phyloP scores from a whole-genome alignment of 805 yeast species.

The Kluyveromyces lactis region DNA sequence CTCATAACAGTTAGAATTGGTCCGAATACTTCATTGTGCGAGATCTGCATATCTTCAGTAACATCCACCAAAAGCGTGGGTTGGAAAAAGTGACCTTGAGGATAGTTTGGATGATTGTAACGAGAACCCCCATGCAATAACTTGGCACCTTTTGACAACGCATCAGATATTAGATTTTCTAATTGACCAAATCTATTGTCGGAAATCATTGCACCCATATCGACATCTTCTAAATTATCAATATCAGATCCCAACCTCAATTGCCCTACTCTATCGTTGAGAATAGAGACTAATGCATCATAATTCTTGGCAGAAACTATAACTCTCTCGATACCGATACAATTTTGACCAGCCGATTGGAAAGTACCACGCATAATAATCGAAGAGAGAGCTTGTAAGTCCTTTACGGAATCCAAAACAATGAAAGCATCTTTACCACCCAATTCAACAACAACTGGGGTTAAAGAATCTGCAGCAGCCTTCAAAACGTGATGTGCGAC shows the following conservation, averaged over 20 bases:
- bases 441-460: conserved; percentile 91
- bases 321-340: conserved; percentile 95
- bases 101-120: conserved; percentile 81
- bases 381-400: conserved; percentile 54
- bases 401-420: conserved; percentile 72
- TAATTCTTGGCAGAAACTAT: conserved; percentile 70
- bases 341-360: conserved; percentile 96
- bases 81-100: conserved; percentile 87
- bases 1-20: conserved; percentile 78
- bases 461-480: conserved; percentile 78
- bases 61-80: conserved; percentile 88
- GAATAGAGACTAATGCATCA: conserved; percentile 47
- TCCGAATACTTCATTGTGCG: conserved; percentile 89
- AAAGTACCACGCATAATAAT: conserved; percentile 90
- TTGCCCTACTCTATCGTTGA: conserved; percentile 48
- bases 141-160: conserved; percentile 74
- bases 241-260: conserved; percentile 84
- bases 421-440: conserved; percentile 96
- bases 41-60: conserved; percentile 65
- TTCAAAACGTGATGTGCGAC: conserved; percentile 83
- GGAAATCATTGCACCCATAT: conserved; percentile 93
- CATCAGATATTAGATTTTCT: conserved; percentile 60
- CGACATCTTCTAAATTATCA: conserved; percentile 83
- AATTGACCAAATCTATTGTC: conserved; percentile 62
- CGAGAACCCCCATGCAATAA: conserved; percentile 75